These are phyloP conservation scores for Berkeleyomyces basicola DNA, from an alignment of 2,329 filamentous ascomycete species.

Conservation along the genomic window DNA sequence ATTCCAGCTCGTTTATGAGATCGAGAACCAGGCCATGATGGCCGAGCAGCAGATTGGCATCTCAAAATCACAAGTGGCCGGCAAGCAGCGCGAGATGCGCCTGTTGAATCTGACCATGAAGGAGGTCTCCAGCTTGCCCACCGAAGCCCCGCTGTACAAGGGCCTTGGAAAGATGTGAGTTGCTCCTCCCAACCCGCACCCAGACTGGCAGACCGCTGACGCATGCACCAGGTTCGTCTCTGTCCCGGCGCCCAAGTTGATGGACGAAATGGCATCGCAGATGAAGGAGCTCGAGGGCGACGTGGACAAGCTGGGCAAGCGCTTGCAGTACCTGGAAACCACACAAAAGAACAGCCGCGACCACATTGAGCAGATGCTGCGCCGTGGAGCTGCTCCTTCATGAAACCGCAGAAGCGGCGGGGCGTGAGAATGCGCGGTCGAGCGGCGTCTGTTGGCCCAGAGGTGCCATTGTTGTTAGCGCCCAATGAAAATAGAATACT, in stretches of 20 bases:
- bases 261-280: slow-evolving; percentile 60
- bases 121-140: slow-evolving; percentile 62
- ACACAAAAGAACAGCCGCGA: slow-evolving; percentile 88
- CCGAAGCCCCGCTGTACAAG: slow-evolving; percentile 72
- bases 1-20: slow-evolving; percentile 70
- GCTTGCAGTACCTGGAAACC: slow-evolving; percentile 81
- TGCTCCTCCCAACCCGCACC: too few relatives aligned
- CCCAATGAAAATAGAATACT: too few relatives aligned
- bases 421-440: too few relatives aligned
- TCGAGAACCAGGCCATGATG: slow-evolving; percentile 72
- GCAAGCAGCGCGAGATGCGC: slow-evolving; percentile 77
- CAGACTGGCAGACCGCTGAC: too few relatives aligned
- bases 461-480: too few relatives aligned
- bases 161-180: slow-evolving; percentile 92
- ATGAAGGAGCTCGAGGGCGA: slow-evolving; percentile 60
- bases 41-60: slow-evolving; percentile 86
- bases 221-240: slow-evolving; percentile 92
- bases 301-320: slow-evolving; percentile 68
- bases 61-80: slow-evolving; percentile 65
- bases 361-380: slow-evolving; percentile 76
- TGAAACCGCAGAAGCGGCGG: background rate
- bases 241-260: slow-evolving; percentile 54
- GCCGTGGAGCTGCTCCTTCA: slow-evolving; percentile 20
- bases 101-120: slow-evolving; percentile 73
- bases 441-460: too few relatives aligned